A percentile compares a stretch with the other conserved stretches of the same genome.
Conservation (phyloP, 2,329 filamentous ascomycete genomes). For the Mycosphaerella arachidis region DNA sequence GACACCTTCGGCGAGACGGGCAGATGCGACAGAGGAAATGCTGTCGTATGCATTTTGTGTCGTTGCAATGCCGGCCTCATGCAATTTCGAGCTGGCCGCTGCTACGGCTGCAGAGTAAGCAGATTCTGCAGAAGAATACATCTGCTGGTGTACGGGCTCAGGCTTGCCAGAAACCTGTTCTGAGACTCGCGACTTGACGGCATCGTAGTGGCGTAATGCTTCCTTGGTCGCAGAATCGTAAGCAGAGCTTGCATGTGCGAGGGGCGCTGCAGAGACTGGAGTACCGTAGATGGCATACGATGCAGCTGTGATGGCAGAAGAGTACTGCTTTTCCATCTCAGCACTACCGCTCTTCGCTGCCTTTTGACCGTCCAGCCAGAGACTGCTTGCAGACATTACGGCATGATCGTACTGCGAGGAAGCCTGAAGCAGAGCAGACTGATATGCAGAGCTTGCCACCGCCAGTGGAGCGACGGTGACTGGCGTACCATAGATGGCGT, state of each 20-base stretch:
- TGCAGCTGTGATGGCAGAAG: slow-evolving; percentile 55
- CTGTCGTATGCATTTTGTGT: slow-evolving; percentile 42
- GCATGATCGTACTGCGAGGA: slow-evolving; percentile 57
- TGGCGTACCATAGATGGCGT: slow-evolving; percentile 53
- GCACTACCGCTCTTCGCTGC: slow-evolving; percentile 44
- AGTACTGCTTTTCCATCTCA: slow-evolving; percentile 52
- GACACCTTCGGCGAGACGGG: slow-evolving; percentile 65
- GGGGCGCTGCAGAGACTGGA: slow-evolving; percentile 37
- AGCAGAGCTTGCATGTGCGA: slow-evolving; percentile 44
- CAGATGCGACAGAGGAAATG: slow-evolving; percentile 65
- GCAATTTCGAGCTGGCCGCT: slow-evolving; percentile 53
- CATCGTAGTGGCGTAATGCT: slow-evolving; percentile 64
- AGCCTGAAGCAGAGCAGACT: slow-evolving; percentile 60
- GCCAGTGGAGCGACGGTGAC: slow-evolving; percentile 34
- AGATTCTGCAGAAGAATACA: slow-evolving; percentile 63
- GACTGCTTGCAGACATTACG: neutral
- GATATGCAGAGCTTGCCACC: slow-evolving; percentile 54
- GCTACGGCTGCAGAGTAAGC: slow-evolving; percentile 64
- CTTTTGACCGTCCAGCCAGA: neutral
- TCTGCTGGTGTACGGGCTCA: slow-evolving; percentile 64
- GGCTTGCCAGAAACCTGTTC: slow-evolving; percentile 64
- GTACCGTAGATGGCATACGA: slow-evolving; percentile 54
- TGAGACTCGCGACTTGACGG: slow-evolving; percentile 64
- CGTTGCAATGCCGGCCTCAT: slow-evolving; percentile 48
- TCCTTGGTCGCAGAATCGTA: slow-evolving; percentile 62